A percentile compares a stretch with the other conserved stretches of the same genome.
Evolutionary conservation across 441 rosid species (phyloP).

Genomic region (Euphorbia celastroides): DNA sequence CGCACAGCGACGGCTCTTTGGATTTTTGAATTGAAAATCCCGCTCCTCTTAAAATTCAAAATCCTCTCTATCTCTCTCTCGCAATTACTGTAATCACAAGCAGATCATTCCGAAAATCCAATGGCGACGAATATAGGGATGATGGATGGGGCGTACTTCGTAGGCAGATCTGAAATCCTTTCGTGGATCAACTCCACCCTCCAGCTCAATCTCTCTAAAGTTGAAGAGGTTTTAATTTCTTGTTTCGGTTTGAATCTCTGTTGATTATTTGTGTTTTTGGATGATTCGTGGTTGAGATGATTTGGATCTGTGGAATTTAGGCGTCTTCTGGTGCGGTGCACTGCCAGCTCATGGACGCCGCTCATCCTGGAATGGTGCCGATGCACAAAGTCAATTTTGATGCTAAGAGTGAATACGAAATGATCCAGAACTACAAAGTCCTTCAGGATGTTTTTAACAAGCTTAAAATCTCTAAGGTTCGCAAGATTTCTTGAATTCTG

Average conservation of each 20-base stretch:
- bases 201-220: constrained; percentile 84
- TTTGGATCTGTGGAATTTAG: constrained; percentile 32
- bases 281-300: neutral
- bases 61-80: neutral
- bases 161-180: constrained; percentile 92
- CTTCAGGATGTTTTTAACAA: constrained; percentile 96
- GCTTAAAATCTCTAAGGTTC: constrained; percentile 87
- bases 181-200: constrained; percentile 89
- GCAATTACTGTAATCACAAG: neutral
- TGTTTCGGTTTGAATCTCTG: neutral
- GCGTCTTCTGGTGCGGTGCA: constrained; percentile 90
- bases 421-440: constrained; percentile 92
- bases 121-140: constrained; percentile 81
- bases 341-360: constrained; percentile 88
- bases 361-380: constrained; percentile 86
- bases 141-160: constrained; percentile 91
- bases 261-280: neutral
- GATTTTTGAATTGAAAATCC: constrained; percentile 37
- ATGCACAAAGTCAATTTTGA: constrained; percentile 98
- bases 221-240: constrained; percentile 62
- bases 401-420: constrained; percentile 89
- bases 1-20: neutral
- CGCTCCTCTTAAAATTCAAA: constrained; percentile 31
- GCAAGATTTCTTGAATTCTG: neutral
- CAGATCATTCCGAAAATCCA: constrained; percentile 12